Conservation (phyloP, 2,329 filamentous ascomycete genomes). For the Aspergillus tanneri region DNA sequence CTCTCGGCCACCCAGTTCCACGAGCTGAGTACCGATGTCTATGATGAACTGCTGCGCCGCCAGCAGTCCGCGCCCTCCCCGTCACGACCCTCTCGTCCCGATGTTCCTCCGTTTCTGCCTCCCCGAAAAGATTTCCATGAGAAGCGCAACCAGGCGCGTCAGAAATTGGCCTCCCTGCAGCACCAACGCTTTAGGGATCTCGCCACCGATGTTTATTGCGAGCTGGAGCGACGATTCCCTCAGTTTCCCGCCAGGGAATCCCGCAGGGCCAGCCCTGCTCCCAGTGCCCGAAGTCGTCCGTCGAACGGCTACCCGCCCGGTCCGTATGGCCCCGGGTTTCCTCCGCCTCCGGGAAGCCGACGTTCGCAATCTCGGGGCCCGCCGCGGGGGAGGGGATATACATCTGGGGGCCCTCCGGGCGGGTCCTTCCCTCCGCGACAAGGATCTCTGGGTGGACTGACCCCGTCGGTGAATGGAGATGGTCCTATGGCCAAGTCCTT, state of each 20-base stretch:
- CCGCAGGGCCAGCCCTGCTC: slow-evolving; percentile 66
- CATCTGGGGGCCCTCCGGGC: slow-evolving; percentile 38
- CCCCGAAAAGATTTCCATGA: slow-evolving; percentile 91
- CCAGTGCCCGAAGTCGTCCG: slow-evolving; percentile 60
- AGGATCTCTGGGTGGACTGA: slow-evolving; percentile 43
- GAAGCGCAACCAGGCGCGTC: slow-evolving; percentile 95
- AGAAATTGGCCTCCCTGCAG: slow-evolving; percentile 87
- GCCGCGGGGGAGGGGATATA: slow-evolving; percentile 35
- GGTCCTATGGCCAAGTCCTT: slow-evolving; percentile 84
- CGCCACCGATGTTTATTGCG: slow-evolving; percentile 93
- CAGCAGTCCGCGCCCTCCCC: slow-evolving; percentile 63
- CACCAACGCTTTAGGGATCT: slow-evolving; percentile 85
- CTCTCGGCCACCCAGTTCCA: slow-evolving; percentile 92
- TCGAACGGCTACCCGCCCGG: slow-evolving; percentile 59
- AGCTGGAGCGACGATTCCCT: slow-evolving; percentile 87
- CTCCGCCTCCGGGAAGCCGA: slow-evolving; percentile 36
- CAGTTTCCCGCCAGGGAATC: slow-evolving; percentile 70
- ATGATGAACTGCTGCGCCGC: slow-evolving; percentile 85
- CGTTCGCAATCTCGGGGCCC: slow-evolving; percentile 46
- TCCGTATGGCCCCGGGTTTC: slow-evolving; percentile 34
- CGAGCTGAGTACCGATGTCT: slow-evolving; percentile 96
- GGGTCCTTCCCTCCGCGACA: slow-evolving; percentile 42
- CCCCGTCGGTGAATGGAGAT: slow-evolving; percentile 58
- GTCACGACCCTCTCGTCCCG: slow-evolving; percentile 42
- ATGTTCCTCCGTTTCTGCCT: slow-evolving; percentile 68